These are phyloP conservation scores for Lotmaria passim DNA, from an alignment of 208 protist species.

Conservation along the genomic window DNA sequence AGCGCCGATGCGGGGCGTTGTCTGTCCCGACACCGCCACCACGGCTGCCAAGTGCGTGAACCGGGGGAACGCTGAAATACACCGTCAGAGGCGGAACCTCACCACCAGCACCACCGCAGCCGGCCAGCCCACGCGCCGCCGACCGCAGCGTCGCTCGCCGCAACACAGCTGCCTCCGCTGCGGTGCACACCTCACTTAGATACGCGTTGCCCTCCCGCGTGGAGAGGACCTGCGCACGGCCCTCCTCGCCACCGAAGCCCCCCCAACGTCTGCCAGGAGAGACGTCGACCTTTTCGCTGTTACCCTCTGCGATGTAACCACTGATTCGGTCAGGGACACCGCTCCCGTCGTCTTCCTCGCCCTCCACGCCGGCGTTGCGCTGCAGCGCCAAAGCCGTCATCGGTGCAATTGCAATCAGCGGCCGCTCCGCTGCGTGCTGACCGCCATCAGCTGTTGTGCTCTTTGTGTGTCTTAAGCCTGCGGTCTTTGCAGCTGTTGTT, in stretches of 20 bases:
- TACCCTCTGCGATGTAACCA: slow-evolving; percentile 3
- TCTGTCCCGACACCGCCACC: not conserved
- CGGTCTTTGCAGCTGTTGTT: not conserved
- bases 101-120: not conserved
- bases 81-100: slow-evolving; percentile 18
- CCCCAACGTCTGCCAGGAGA: slow-evolving; percentile 5
- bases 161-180: slow-evolving; percentile 25
- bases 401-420: slow-evolving; percentile 10
- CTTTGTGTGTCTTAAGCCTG: no score
- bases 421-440: slow-evolving; percentile 13
- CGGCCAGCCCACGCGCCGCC: no score
- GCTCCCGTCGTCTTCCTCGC: slow-evolving; percentile 21
- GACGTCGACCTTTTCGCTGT: not conserved
- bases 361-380: slow-evolving; percentile 45
- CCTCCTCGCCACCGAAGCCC: slow-evolving; percentile 23
- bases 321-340: not conserved
- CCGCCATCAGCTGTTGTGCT: no score
- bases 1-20: not conserved
- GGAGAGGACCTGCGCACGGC: slow-evolving; percentile 18
- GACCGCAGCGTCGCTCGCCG: slow-evolving; percentile 27
- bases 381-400: slow-evolving; percentile 46
- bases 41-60: not conserved
- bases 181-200: slow-evolving; percentile 30
- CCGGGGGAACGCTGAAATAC: slow-evolving; percentile 26
- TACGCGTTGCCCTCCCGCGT: slow-evolving; percentile 16